Base-by-base conservation (phyloP, 495 filamentous ascomycete species). In the Penicillium turbatum region DNA sequence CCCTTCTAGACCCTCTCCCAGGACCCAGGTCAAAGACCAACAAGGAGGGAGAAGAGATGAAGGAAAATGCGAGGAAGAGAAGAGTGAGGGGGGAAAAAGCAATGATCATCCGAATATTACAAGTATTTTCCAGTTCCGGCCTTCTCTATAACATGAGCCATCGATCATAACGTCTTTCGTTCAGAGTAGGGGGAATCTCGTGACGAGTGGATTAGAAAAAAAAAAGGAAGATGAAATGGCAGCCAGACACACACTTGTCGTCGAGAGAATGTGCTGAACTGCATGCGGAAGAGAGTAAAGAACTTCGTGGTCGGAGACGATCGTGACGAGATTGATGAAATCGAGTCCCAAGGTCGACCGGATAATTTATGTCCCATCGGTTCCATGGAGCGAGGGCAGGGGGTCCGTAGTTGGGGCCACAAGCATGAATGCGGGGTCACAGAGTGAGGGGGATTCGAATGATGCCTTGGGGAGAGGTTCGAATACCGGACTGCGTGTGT, bases 121-220 rank as follows among this genome's bases (percentile, higher is more conserved):
- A 68, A 62, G 60, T 57, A 55, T 55, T 46, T 56, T 54, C 41
- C 52, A 59, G 53, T 60, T 61, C 63, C 65, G 57, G 60, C 62
- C 69, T 69, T 72, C 66, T 76, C 70, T 76, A 76, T 72, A 67
- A 68, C 69, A 70, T 72, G 65, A 74, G 67, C 69, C 71, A 68
- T 73, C 65, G 70, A 76, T 70, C 69, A 63, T 72, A 74, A 72
- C 60, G 64, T 72, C 69, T 73, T 71, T 76, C 66, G 64, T 72
- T 64, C 52, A 61, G 54, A 48, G 53, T 51, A 24, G 49, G 32
- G 31, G 37, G 48, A 55, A 54, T 56, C 62, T 71, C 70, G 62
- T 72, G 63, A 64, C 59, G 64, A 63, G 65, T 62, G 55, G 55
- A 62, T 64, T 56, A 61, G 21, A 55, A 63, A 67, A 51, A 63